Evolutionary conservation across 495 filamentous ascomycete species (phyloP).

Genomic region (Aspergillus panamensis): DNA sequence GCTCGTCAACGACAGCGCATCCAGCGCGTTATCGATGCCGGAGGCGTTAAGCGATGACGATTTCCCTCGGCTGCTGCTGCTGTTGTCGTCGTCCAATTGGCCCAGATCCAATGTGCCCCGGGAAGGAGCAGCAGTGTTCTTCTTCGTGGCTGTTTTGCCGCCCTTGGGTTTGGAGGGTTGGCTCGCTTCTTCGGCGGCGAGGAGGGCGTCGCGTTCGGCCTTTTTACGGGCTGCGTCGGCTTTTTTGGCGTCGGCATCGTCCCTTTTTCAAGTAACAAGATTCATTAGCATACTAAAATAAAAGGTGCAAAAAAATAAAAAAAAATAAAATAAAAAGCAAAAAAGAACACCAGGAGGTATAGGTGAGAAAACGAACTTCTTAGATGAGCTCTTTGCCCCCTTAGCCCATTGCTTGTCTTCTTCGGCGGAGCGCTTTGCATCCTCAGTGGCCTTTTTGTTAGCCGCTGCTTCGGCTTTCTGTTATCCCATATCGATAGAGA

Average conservation of each 20-base stretch:
- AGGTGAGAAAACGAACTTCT: conserved; percentile 59
- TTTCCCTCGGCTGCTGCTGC: conserved; percentile 34
- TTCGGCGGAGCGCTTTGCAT: conserved; percentile 59
- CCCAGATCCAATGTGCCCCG: conserved; percentile 56
- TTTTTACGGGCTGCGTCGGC: conserved; percentile 83
- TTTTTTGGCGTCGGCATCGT: conserved; percentile 80
- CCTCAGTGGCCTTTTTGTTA: conserved; percentile 66
- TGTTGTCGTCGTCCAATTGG: conserved; percentile 56
- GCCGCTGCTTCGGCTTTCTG: conserved; percentile 88
- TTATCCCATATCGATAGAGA: neutral
- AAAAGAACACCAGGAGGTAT: neutral
- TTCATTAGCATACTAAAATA: neutral
- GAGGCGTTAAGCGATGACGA: conserved; percentile 63
- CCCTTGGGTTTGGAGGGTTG: conserved; percentile 56
- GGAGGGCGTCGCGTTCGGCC: conserved; percentile 76
- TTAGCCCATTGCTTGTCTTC: conserved; percentile 82
- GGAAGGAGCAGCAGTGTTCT: conserved; percentile 44
- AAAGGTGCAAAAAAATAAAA: neutral
- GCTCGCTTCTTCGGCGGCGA: conserved; percentile 77
- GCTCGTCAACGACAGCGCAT: conserved; percentile 67
- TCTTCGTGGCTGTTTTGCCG: conserved; percentile 64
- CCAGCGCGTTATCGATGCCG: conserved; percentile 88
- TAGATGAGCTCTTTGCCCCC: conserved; percentile 76
- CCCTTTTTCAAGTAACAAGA: conserved; percentile 46
- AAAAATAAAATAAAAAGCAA: neutral